Evolutionary conservation across 345 rosid species (phyloP), one percentile per base, ranked within the genome.

Genomic region (Viola odorata): DNA sequence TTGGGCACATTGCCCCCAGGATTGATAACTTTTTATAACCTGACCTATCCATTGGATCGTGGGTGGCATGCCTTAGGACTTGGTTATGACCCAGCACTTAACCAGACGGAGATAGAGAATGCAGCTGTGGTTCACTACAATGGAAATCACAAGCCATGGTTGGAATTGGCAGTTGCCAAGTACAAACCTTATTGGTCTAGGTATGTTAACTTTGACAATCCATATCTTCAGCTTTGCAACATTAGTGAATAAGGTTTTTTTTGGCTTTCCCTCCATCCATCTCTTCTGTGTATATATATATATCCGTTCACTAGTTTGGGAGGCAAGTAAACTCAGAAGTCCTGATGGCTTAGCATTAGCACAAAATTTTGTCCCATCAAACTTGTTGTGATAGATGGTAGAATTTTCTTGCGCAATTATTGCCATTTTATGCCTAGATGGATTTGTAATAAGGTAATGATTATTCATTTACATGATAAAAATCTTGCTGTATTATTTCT

Each of bases 81-180:
- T 9, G 97, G 99, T n/a, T 90, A 88, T 50, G 97, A 94, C 63
- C 99, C 97, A 10, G 97, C 97, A 45, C 96, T 94, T 6, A 94
- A 94, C 85, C 82, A 81, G 64, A 91, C 97, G 0, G 91, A 84
- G 73, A 86, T 94, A 67, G 88, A 86, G 65, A 83, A 84, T 51
- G 99, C 83, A 51, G 97, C 89, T 4, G 97, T 91, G 4, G 79
- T 94, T 66, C 97, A 94, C 72, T 94, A 91, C 88, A 91, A 94
- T 41, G 97, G 99, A 56, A 94, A 91, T 80, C 81, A 85, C 82
- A 94, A 91, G 84, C 99, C 97, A 15, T 94, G 97, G 99, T 79
- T 94, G 78, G 86, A 88, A 55, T 73, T 94, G 82, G 97, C 99
- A 5, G 67, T 88, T 13, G 63, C 86, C 71, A 94, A 91, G 81